phyloP scores from a whole-genome alignment of 371 early-diverging fungal genomes.

The Mortierella sp. region DNA sequence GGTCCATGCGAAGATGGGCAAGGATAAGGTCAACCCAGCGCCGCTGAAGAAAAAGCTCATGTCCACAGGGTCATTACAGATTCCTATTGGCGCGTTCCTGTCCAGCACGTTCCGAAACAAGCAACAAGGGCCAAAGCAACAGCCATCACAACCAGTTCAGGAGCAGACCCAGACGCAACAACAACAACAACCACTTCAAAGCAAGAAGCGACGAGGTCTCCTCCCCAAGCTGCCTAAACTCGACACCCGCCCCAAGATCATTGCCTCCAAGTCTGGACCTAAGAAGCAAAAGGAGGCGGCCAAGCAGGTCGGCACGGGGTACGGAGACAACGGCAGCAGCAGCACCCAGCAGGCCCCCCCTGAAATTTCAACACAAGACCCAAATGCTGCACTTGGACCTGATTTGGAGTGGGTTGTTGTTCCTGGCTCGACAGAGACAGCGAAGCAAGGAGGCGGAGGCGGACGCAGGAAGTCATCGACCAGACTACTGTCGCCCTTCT shows the following conservation, averaged over 20 bases:
- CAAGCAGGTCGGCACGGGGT: neutral
- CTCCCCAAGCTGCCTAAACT: slow-evolving; percentile 38
- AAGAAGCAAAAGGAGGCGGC: neutral
- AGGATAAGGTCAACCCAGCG: neutral
- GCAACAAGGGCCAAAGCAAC: slow-evolving; percentile 1
- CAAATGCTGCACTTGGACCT: neutral
- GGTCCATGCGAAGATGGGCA: neutral
- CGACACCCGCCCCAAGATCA: slow-evolving; percentile 38
- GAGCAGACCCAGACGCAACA: slow-evolving; percentile 1
- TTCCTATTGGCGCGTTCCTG: slow-evolving; percentile 42
- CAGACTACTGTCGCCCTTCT: slow-evolving; percentile 27
- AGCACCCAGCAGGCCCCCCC: neutral
- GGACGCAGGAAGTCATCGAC: neutral
- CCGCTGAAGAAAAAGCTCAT: slow-evolving; percentile 32
- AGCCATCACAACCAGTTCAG: slow-evolving; percentile 1
- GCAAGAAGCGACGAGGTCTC: slow-evolving; percentile 26
- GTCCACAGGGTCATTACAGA: slow-evolving; percentile 31
- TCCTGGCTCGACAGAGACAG: neutral
- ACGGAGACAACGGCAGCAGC: neutral
- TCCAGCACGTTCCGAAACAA: slow-evolving; percentile 36
- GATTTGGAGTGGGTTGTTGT: neutral
- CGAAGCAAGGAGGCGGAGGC: neutral
- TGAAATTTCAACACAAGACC: slow-evolving; percentile 3
- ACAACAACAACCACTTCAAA: slow-evolving; percentile 7
- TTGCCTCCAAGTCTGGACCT: slow-evolving; percentile 17